Evolutionary conservation across 2,329 filamentous ascomycete genomes (phyloP).

Genomic region (Phialophora tarda): DNA sequence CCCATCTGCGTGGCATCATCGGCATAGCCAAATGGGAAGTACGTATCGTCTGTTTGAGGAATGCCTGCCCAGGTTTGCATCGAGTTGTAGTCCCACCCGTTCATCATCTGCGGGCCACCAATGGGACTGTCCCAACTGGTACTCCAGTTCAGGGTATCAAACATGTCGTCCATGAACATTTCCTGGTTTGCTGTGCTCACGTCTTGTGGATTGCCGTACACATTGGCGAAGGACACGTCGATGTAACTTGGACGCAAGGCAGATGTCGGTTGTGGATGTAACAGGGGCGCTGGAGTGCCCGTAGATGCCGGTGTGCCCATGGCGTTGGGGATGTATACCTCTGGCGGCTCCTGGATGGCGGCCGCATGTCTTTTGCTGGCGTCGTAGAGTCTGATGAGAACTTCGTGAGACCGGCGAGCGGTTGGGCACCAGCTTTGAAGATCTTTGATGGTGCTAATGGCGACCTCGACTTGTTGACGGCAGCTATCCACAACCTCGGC

Average conservation of each 20-base stretch:
- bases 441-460: slow-evolving; percentile 48
- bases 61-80: slow-evolving; percentile 35
- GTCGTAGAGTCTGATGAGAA: slow-evolving; percentile 68
- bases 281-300: slow-evolving; percentile 15
- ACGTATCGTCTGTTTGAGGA: slow-evolving; percentile 31
- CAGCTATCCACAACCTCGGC: slow-evolving; percentile 58
- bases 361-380: slow-evolving; percentile 50
- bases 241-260: slow-evolving; percentile 26
- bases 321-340: slow-evolving; percentile 13
- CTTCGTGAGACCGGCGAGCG: slow-evolving; percentile 66
- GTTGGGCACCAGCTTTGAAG: slow-evolving; percentile 71
- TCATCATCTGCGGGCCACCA: slow-evolving; percentile 28
- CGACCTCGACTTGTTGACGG: slow-evolving; percentile 63
- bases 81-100: slow-evolving; percentile 31
- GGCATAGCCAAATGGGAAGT: slow-evolving; percentile 26
- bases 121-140: slow-evolving; percentile 36
- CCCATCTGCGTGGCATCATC: slow-evolving; percentile 25
- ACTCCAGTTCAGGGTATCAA: slow-evolving; percentile 38
- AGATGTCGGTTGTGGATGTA: slow-evolving; percentile 15
- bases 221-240: slow-evolving; percentile 31
- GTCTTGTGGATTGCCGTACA: slow-evolving; percentile 22
- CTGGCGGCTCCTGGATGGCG: slow-evolving; percentile 26
- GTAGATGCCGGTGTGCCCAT: slow-evolving; percentile 23
- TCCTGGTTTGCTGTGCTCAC: slow-evolving; percentile 33
- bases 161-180: slow-evolving; percentile 36